These are phyloP conservation scores for Cryphonectria radicalis DNA, from an alignment of 2,329 filamentous ascomycete genomes.

Conservation along the genomic window DNA sequence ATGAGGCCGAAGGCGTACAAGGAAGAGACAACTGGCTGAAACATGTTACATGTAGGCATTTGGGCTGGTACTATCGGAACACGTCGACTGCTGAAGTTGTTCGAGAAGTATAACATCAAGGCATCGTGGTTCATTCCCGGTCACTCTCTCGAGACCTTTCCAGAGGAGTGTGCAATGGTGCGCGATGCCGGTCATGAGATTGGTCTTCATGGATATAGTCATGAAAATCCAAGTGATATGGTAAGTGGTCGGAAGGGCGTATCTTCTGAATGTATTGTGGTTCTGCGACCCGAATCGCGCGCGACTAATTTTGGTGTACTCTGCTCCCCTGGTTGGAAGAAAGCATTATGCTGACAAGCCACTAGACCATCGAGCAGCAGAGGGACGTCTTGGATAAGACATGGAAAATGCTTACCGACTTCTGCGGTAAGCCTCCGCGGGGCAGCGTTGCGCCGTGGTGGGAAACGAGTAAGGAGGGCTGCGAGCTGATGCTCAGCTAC, in stretches of 20 bases:
- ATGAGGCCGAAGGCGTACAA: constrained; percentile 37
- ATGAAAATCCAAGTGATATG: constrained; percentile 53
- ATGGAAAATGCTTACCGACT: constrained; percentile 70
- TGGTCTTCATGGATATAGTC: constrained; percentile 45
- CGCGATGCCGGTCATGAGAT: constrained; percentile 54
- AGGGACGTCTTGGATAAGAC: constrained; percentile 76
- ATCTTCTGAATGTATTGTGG: background rate
- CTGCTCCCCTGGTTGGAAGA: background rate
- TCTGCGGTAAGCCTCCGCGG: constrained; percentile 72
- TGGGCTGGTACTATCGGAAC: constrained; percentile 72
- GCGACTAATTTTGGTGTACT: too few species aligned
- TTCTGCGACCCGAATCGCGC: too few species aligned
- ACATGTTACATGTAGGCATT: constrained; percentile 41
- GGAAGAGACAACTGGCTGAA: background rate
- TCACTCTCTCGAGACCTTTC: constrained; percentile 54
- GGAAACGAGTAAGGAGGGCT: constrained; percentile 72
- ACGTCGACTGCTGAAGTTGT: constrained; percentile 69
- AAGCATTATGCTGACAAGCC: constrained; percentile 35
- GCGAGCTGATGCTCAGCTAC: constrained; percentile 66
- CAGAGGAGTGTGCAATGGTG: constrained; percentile 49
- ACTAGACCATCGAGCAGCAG: constrained; percentile 73
- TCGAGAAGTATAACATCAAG: constrained; percentile 74
- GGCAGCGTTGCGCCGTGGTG: constrained; percentile 76
- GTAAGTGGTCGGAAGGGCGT: background rate
- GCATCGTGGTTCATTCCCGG: constrained; percentile 59